A percentile compares a stretch with the other conserved stretches of the same genome.
Evolutionary conservation across 805 yeast species (phyloP).

Genomic region (Nakazawaea ishiwadae): DNA sequence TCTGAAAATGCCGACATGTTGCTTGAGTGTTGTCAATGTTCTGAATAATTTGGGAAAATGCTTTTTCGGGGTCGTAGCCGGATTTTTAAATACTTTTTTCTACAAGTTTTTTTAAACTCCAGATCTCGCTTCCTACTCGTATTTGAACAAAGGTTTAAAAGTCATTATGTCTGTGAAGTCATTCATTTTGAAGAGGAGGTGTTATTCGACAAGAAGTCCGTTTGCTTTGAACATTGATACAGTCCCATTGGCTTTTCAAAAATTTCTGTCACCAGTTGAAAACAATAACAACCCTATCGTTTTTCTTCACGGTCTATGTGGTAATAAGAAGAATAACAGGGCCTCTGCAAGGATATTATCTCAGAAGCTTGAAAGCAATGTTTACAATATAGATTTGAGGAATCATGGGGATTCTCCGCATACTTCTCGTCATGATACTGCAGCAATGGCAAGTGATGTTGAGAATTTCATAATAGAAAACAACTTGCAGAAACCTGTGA

Average conservation of each 20-base stretch:
- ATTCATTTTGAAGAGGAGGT: background rate
- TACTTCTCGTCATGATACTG: conserved; percentile 60
- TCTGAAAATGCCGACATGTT: conserved; percentile 64
- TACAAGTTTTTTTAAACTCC: too few species aligned
- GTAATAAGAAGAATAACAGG: conserved; percentile 73
- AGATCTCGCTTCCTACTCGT: too few species aligned
- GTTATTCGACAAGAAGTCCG: conserved; percentile 2
- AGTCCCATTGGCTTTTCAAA: conserved; percentile 13
- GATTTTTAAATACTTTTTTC: background rate
- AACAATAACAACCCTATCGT: conserved; percentile 52
- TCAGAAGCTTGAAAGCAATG: conserved; percentile 42
- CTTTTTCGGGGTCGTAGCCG: too few species aligned
- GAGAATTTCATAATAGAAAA: conserved; percentile 50
- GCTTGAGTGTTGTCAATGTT: background rate
- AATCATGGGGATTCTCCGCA: conserved; percentile 93
- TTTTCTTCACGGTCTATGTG: conserved; percentile 85
- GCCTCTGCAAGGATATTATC: conserved; percentile 61
- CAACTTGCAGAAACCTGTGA: conserved; percentile 37
- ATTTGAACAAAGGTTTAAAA: too few species aligned
- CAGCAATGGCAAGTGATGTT: conserved; percentile 79
- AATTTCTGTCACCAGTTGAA: background rate
- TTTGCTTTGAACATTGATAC: conserved; percentile 9
- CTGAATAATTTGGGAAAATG: too few species aligned
- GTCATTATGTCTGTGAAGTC: too few species aligned
- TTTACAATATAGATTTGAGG: conserved; percentile 70